Conservation (phyloP, 192 early-diverging fungal genomes). For the Umbelopsis ramanniana region DNA sequence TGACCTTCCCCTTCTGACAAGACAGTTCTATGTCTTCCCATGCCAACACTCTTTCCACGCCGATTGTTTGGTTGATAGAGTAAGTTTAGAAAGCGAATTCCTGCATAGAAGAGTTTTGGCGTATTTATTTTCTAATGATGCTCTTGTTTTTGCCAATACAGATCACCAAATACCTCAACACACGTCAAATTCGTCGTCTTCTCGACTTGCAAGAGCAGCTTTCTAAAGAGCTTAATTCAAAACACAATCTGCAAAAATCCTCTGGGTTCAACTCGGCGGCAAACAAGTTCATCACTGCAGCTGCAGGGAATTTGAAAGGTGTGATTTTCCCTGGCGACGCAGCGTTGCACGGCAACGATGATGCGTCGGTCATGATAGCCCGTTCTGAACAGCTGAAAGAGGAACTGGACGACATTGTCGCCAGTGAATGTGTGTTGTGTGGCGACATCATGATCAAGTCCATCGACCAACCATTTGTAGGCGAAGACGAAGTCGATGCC, state of each 20-base stretch:
- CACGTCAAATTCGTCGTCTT: conserved; percentile 51
- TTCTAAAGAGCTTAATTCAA: conserved; percentile 41
- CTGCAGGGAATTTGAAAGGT: conserved; percentile 50
- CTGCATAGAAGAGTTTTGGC: too few species aligned
- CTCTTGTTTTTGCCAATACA: conserved; percentile 22
- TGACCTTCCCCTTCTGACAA: conserved; percentile 72
- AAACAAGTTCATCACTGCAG: conserved; percentile 37
- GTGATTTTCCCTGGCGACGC: conserved; percentile 46
- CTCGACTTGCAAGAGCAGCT: conserved; percentile 66
- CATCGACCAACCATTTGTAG: conserved; percentile 82
- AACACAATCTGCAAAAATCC: conserved; percentile 27
- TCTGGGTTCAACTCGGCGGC: conserved; percentile 24
- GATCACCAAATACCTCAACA: conserved; percentile 47
- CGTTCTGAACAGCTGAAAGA: conserved; percentile 56
- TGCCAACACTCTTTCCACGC: conserved; percentile 96
- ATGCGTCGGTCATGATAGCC: conserved; percentile 50
- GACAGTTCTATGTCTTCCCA: conserved; percentile 94
- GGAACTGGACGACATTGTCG: conserved; percentile 78
- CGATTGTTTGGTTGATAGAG: conserved; percentile 83
- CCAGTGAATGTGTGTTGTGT: conserved; percentile 92
- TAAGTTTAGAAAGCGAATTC: conserved; percentile 37
- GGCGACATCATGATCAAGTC: conserved; percentile 95
- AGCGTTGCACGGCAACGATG: conserved; percentile 38
- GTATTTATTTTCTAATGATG: too few species aligned
- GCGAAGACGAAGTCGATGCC: conserved; percentile 53